A percentile compares a stretch with the other conserved stretches of the same genome.
Conservation (phyloP, 129 eudicot genomes). For the Scalesia atractyloides region DNA sequence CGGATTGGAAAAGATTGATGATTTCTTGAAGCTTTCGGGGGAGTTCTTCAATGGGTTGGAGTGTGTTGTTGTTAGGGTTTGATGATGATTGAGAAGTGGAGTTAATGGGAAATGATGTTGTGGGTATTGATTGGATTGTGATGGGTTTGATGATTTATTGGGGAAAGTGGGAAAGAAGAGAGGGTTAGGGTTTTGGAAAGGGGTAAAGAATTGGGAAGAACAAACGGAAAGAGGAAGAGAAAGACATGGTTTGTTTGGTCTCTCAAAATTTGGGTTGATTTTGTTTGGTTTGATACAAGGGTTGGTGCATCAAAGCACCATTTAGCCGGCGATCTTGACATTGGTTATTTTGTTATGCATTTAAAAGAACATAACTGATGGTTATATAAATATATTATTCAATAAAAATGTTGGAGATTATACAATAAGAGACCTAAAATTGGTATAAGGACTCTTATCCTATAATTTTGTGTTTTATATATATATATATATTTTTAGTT, state of each 20-base stretch:
- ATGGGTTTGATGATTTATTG: conserved; percentile 39
- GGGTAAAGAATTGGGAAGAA: conserved; percentile 38
- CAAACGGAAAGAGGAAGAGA: conserved; percentile 45
- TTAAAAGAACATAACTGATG: no score
- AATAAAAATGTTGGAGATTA: no score
- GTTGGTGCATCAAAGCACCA: not conserved
- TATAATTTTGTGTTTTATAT: no score
- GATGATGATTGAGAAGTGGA: conserved; percentile 50
- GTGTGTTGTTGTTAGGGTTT: not conserved
- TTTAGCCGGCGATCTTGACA: not conserved
- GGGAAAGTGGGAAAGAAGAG: conserved; percentile 23
- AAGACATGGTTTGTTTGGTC: conserved; percentile 45
- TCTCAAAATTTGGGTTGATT: not conserved
- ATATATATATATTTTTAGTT: no score
- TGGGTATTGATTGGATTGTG: conserved; percentile 55
- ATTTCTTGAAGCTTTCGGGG: conserved; percentile 87
- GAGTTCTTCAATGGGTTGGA: conserved; percentile 51
- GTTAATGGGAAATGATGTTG: conserved; percentile 27
- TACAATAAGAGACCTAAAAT: no score
- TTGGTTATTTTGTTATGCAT: not conserved
- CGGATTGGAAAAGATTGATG: conserved; percentile 65
- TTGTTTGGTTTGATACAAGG: not conserved
- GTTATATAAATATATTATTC: no score
- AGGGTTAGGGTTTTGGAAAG: conserved; percentile 40
- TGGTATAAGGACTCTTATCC: no score